These are phyloP conservation scores for Erysimum cheiri DNA, from an alignment of 441 rosid species.

Conservation along the genomic window DNA sequence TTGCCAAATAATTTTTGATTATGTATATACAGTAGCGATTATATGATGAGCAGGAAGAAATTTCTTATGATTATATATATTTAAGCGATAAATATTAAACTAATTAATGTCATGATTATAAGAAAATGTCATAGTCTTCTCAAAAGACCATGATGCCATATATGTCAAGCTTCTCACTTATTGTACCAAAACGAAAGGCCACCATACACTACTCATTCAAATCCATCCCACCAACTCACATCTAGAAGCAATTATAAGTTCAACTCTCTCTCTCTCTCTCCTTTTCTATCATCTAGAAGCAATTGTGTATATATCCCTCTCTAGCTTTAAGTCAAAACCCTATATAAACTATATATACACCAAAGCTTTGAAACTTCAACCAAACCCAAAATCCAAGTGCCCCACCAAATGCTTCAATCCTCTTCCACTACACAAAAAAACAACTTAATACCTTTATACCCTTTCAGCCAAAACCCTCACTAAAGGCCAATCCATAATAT, in stretches of 20 bases:
- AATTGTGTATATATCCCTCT: constrained; percentile 18
- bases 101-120: constrained; percentile 22
- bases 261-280: constrained; percentile 39
- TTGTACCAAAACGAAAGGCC: constrained; percentile 60
- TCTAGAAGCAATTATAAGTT: constrained; percentile 78
- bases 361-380: constrained; percentile 41
- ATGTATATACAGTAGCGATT: background rate
- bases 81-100: background rate
- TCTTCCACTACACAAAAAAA: constrained; percentile 48
- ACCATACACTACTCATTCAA: constrained; percentile 72
- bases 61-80: background rate
- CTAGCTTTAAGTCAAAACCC: constrained; percentile 63
- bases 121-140: background rate
- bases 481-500: constrained; percentile 25
- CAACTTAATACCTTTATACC: constrained; percentile 45
- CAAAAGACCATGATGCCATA: constrained; percentile 40
- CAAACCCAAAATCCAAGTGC: constrained; percentile 47
- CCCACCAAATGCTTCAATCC: constrained; percentile 45
- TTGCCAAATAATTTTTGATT: background rate
- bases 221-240: constrained; percentile 96
- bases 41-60: background rate
- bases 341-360: constrained; percentile 60
- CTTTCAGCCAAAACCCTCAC: constrained; percentile 39
- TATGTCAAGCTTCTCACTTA: constrained; percentile 48
- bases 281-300: constrained; percentile 42